Conservation (phyloP, 2,329 filamentous ascomycete species). For the Cladophialophora bantiana region DNA sequence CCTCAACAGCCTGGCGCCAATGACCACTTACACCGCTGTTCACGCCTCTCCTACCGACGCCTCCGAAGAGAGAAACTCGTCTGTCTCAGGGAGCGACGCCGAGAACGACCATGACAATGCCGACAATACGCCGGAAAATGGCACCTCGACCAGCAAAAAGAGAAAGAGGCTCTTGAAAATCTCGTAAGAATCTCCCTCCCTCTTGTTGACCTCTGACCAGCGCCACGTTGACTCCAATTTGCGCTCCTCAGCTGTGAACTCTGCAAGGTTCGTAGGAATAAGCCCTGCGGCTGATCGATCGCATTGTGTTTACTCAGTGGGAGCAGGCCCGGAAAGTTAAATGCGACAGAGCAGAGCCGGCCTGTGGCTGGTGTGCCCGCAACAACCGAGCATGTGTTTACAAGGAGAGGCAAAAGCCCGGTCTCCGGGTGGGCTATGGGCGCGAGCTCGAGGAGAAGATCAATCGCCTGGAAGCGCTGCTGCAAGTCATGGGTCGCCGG, state of each 20-base stretch:
- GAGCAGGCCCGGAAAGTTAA: conserved; percentile 43
- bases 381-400: conserved; percentile 73
- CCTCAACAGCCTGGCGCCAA: conserved; percentile 16
- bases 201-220: too few relatives aligned
- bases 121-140: conserved; percentile 24
- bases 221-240: background rate
- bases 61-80: conserved; percentile 34
- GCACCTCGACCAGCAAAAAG: conserved; percentile 49
- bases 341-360: conserved; percentile 61
- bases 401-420: conserved; percentile 74
- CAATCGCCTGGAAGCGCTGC: conserved; percentile 59
- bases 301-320: background rate
- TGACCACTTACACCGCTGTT: conserved; percentile 28
- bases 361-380: conserved; percentile 73
- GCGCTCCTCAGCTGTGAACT: conserved; percentile 48
- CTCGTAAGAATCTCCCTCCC: conserved; percentile 31
- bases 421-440: conserved; percentile 67
- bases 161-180: conserved; percentile 60
- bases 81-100: conserved; percentile 32
- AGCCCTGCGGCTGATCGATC: background rate
- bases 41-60: conserved; percentile 31
- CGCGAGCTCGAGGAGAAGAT: conserved; percentile 66
- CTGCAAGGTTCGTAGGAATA: conserved; percentile 47
- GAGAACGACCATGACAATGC: conserved; percentile 32
- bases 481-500: conserved; percentile 37